Base-by-base conservation (phyloP, 768 basidiomycete species). In the Termitomyces sp. region DNA sequence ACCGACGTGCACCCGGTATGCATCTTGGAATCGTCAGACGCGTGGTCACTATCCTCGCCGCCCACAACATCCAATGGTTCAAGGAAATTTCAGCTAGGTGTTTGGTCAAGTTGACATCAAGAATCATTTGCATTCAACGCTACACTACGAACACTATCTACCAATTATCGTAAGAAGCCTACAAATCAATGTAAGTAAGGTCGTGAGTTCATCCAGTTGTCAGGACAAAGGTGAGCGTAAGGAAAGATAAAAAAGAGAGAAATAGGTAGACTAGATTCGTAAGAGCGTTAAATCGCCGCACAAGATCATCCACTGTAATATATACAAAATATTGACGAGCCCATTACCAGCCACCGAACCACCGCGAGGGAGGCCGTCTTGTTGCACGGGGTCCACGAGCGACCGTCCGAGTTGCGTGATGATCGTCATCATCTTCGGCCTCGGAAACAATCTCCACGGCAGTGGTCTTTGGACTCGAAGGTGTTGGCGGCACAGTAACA, bases 401-500 rank as follows among this genome's bases (percentile, higher is more conserved):
- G 47, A 79, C 70, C 32, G 76, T 75, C 52, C 69, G 67, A 36
- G 67, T 71, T 58, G 58, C 58, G 22, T 67, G 70, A 45, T 59
- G 69, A 20, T 74, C 74, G 6, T 77, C 50, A 71, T 67, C 63
- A 12, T 66, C 64, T 69, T 80, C 84, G 52, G 90, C 84, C 52
- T 91, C 88, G 33, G 84, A 83, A 38, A 84, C 63, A 39, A 87
- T 75, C 59, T 83, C 87, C 23, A 91, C 74, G 12, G 86, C 81
- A 13, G 89, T 91, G 23, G 90, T 92, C 57, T 82, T 82, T 16
- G 88, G 89, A 65, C 83, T 84, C 5, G 77, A 75, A n/a, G 83
- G 76, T 7, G 80, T 79, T 33, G 81, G 76, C 10, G 79, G 75
- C n/a, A 80, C 72, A 20, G 80, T 81, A 27, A 76, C 76, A 7